Base-by-base conservation (phyloP, 768 basidiomycete species). In the Lactifluus rugatus region DNA sequence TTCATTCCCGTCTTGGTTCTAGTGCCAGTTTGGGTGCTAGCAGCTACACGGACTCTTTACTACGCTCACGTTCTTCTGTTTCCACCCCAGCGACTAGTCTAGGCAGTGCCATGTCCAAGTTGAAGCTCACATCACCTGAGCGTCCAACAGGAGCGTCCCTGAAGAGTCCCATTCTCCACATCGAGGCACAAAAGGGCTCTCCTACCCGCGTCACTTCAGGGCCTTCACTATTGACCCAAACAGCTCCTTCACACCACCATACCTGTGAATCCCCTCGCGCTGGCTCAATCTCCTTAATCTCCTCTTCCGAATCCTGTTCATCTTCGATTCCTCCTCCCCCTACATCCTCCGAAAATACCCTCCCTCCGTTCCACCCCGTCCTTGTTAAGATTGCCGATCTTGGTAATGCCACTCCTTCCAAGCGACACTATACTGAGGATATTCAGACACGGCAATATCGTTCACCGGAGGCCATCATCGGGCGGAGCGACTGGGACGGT, bases 391-490 rank as follows among this genome's bases (percentile, higher is more conserved):
- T 96, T 61, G 93, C 93, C 31, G 93, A 96, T 73, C 74, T 96
- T 45, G 93, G 93, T 25, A 96, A 96, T 69, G 93, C 93, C 25
- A 93, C 93, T 36, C 93, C 91, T 16, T 85, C 89, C n/a, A 85
- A 75, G 64, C 83, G 84, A 66, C 92, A 95, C 69, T 96, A 82
- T 69, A 95, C 93, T 9, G 93, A 94, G 67, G 93, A 93, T 68
- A 95, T 94, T 63, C 93, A 95, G 73, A 96, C 93, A n/a, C 81
- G 93, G 44, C 93, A 95, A 68, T 96, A 96, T 70, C 86, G 93
- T 61, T 81, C 89, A 26, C 93, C 93, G n/a, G 93, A 96, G 70
- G 93, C 91, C 54, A 93, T 96, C 64, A 74, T 94, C 17, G 93
- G 93, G 17, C 82, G 84, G 54, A 81, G 80, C 36, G 88, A 90